These are phyloP conservation scores for Quercus gilva DNA, from an alignment of 306 rosid species.

Conservation along the genomic window DNA sequence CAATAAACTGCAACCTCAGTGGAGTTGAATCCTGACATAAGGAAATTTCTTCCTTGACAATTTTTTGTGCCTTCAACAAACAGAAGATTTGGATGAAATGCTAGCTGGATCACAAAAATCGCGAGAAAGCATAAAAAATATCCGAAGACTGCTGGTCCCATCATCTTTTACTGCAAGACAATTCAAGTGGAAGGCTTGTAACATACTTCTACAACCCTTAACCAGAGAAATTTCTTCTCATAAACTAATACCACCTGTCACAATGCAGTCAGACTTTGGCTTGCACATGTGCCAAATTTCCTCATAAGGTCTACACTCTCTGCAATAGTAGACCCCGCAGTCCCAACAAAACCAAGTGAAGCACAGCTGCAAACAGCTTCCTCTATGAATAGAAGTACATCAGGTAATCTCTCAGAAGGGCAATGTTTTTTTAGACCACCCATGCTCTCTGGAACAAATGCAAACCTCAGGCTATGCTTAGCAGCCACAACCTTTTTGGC, in stretches of 20 bases:
- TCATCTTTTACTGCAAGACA: constrained; percentile 5
- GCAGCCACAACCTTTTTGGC: constrained; percentile 51
- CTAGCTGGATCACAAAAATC: neutral
- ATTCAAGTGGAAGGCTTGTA: constrained; percentile 2
- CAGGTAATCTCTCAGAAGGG: constrained; percentile 40
- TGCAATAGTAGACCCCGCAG: constrained; percentile 83
- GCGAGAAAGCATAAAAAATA: neutral
- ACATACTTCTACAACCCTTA: neutral
- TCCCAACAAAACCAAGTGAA: constrained; percentile 86
- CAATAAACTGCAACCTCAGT: neutral
- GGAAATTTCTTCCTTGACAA: neutral
- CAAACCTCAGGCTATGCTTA: constrained; percentile 44
- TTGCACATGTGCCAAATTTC: constrained; percentile 44
- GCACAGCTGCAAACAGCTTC: constrained; percentile 83
- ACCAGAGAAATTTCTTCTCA: neutral
- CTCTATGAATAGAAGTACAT: constrained; percentile 70
- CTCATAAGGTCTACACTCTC: constrained; percentile 74
- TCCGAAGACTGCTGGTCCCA: neutral
- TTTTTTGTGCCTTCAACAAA: neutral
- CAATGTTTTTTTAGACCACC: constrained; percentile 46
- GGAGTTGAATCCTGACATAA: neutral
- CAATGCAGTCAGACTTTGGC: constrained; percentile 19
- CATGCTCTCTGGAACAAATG: constrained; percentile 28
- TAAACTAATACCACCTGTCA: constrained; percentile 7
- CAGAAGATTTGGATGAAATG: neutral